Evolutionary conservation across 177 flowering plant genomes (phyloP), one percentile per base, ranked within the genome.

Genomic region (Vitis hybrid): DNA sequence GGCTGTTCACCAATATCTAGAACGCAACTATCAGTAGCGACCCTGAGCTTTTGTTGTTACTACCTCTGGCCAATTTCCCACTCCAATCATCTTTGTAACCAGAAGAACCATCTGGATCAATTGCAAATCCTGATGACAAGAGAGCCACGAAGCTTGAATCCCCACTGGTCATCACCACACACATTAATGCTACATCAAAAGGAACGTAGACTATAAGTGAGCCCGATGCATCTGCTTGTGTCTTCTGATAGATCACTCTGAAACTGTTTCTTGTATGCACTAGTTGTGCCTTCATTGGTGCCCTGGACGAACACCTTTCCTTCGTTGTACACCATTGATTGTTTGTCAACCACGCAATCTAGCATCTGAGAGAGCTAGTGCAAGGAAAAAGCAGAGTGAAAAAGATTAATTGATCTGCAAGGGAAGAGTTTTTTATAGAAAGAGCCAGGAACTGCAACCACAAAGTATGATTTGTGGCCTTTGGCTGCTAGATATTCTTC

Each of bases 331-430:
- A 89, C 92, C 67, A 76, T 52, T 52, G 93, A 87, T 80, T 83
- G 83, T 76, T 82, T 83, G 65, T 91, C 94, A 62, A 66, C 15
- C 75, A 87, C 92, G 30, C 77, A 75, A 68, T 88, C 95, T 1
- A 97, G 97, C 21, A 90, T 90, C 97, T 93, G 95, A 68, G 92
- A 91, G 17, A 91, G 91, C 98, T 95, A 91, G 64, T 91, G 98
- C 86, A 93, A 79, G 70, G 92, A 93, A 78, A 93, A 93, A 1
- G 95, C 94, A 0, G 98, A 93, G 77, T 93, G 86, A 66, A 93
- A 88, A 13, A 93, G 81, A 67, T 93, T 69, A 60, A 91, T 78
- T 3, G 91, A 90, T 56, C 79, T 77, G 0, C 87, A 80, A 35
- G 95, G 98, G 64, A 93, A 93, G 11, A 93, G 91, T 0, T 95